Evolutionary conservation across 371 early-diverging fungal species (phyloP).

Genomic region (Apophysomyces elegans): DNA sequence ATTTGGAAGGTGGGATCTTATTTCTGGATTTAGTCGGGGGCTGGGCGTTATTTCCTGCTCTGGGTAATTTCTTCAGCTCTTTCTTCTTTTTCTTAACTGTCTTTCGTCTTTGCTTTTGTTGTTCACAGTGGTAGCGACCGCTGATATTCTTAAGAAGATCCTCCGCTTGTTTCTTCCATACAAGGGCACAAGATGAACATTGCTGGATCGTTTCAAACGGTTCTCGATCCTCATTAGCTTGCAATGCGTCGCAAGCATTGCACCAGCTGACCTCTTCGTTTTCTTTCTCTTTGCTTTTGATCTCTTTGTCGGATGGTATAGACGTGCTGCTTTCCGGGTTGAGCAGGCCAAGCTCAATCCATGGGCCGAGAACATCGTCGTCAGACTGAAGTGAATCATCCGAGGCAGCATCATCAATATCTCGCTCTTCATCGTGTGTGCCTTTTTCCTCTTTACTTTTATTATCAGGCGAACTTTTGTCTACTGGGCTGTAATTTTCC

Average conservation of each 20-base stretch:
- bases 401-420: conserved; percentile 23
- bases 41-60: background rate
- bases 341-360: conserved; percentile 34
- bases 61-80: background rate
- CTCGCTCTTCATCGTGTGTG: too few relatives aligned
- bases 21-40: background rate
- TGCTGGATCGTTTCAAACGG: background rate
- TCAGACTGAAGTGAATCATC: conserved; percentile 41
- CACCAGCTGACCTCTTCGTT: conserved; percentile 3
- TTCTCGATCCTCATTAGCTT: background rate
- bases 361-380: conserved; percentile 47
- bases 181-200: background rate
- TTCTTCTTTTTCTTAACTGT: conserved; percentile 12
- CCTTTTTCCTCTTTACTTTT: too few relatives aligned
- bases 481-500: background rate
- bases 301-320: background rate
- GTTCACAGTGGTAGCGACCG: conserved; percentile 11
- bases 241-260: conserved; percentile 12
- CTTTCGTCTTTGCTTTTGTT: conserved; percentile 14
- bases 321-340: background rate
- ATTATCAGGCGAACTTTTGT: too few relatives aligned
- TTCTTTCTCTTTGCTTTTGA: background rate
- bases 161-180: background rate
- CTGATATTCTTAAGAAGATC: background rate
- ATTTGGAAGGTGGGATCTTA: conserved; percentile 10